Evolutionary conservation across 306 rosid species (phyloP), one percentile per base, ranked within the genome.

Genomic region (Echinosophora koreensis): DNA sequence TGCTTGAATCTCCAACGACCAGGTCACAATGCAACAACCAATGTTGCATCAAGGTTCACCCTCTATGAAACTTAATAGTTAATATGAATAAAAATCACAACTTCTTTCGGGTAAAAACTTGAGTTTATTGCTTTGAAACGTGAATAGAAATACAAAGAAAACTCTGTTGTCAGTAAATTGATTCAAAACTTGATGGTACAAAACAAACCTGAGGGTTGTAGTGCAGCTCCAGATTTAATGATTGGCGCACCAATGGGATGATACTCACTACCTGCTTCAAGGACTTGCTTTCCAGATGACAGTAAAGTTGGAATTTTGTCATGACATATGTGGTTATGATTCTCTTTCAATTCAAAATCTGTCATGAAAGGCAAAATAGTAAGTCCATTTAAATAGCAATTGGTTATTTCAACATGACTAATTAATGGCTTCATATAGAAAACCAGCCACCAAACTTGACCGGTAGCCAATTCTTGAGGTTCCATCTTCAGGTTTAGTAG

Each of bases 121-220:
- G 70, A 47, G 35, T 30, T 51, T 3, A 13, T 13, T 8, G 11
- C 61, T 30, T 52, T 15, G n/a, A 35, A 75, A 37, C 3, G 8
- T 15, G 39, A 27, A 54, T 18, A 70, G n/a, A 44, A 81, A 12
- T 50, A 27, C 28, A 16, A 51, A 44, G 12, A 61, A 32, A 51
- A 16, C 12, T 14, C 5, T 13, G 42, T 15, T 46, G 10, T 72
- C 18, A 6, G 51, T 17, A 52, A 52, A n/a, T 56, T 56, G 59
- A 65, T 44, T 44, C 34, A 60, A 50, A 54, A 39, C 18, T 73
- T 34, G 51, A 46, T 47, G 41, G 44, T 60, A 58, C 38, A 80
- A 81, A 35, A 82, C 82, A 69, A 66, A 94, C 98, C 98, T 81
- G 98, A 92, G 55, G 98, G 96, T 85, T 94, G 97, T 54, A 90